Conservation (phyloP, 495 filamentous ascomycete species). For the Chaetomium fimeti region DNA sequence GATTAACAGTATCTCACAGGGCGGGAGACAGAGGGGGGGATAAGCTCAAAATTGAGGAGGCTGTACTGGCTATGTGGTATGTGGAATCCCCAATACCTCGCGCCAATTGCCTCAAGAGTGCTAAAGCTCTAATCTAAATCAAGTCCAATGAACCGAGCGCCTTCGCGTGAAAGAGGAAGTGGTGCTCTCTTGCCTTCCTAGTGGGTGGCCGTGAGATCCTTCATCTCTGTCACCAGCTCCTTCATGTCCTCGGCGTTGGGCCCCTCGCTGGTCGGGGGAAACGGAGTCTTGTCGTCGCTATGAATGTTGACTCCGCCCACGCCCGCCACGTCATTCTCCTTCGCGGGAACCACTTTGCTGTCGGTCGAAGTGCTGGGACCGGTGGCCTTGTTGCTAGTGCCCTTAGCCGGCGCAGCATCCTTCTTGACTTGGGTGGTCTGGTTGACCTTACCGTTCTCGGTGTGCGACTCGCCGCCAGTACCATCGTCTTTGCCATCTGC, state of each 20-base stretch:
- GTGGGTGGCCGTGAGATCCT: not conserved
- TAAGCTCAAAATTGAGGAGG: not conserved
- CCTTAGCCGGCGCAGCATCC: not conserved
- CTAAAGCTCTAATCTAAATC: not conserved
- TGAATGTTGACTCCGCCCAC: not conserved
- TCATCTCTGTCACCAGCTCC: not conserved
- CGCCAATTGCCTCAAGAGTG: not conserved
- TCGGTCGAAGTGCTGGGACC: not conserved
- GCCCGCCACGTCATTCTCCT: not conserved
- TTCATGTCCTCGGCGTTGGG: not conserved
- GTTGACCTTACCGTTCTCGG: not conserved
- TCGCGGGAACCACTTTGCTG: not conserved
- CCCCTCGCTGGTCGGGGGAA: not conserved
- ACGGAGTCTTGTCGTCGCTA: no score
- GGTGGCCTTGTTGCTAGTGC: no score
- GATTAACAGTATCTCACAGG: not conserved
- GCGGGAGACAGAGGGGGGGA: not conserved
- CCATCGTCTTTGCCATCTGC: not conserved
- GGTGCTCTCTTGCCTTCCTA: not conserved
- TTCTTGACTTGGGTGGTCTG: not conserved
- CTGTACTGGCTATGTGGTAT: constrained; percentile 3
- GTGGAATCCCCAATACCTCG: not conserved
- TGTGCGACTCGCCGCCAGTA: not conserved
- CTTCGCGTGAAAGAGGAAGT: not conserved
- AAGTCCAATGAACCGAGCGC: not conserved